These are phyloP conservation scores for Chaetomium tenue DNA, from an alignment of 495 filamentous ascomycete genomes.

Conservation along the genomic window DNA sequence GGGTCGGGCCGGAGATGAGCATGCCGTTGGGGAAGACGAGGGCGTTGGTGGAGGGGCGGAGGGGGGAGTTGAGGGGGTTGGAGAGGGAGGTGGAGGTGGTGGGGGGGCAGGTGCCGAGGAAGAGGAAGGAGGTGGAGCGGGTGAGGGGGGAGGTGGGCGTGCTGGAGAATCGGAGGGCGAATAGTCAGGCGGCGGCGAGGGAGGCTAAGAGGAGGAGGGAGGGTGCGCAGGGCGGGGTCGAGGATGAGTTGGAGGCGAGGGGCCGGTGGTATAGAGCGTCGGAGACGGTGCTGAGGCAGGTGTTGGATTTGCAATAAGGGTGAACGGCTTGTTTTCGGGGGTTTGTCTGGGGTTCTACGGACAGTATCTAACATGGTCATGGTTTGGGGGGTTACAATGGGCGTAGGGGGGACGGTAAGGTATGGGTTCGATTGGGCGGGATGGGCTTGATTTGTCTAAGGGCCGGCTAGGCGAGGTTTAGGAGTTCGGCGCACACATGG, in stretches of 20 bases:
- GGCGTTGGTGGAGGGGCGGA: conserved; percentile 55
- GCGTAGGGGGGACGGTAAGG: background rate
- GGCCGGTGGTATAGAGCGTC: conserved; percentile 78
- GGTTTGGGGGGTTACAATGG: background rate
- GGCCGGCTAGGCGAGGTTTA: background rate
- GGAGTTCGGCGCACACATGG: background rate
- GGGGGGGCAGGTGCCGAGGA: conserved; percentile 63
- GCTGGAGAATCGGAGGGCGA: conserved; percentile 68
- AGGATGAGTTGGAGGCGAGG: conserved; percentile 77
- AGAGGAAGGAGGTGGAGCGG: conserved; percentile 68
- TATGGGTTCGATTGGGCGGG: background rate
- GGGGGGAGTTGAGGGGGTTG: conserved; percentile 61
- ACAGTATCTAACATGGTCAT: background rate
- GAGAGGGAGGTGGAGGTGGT: conserved; percentile 67
- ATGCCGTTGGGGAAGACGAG: conserved; percentile 61
- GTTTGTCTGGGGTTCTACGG: background rate
- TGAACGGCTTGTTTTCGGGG: background rate
- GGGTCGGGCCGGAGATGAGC: conserved; percentile 41
- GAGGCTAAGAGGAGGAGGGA: conserved; percentile 80
- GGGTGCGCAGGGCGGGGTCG: conserved; percentile 57
- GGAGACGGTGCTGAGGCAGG: conserved; percentile 63
- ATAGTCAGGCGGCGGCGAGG: conserved; percentile 64
- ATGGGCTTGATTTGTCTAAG: background rate
- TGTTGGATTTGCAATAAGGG: conserved; percentile 50
- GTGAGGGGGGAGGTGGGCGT: conserved; percentile 68